Evolutionary conservation across 202 grass and related monocot species (phyloP).

Genomic region (Carex sylvatica): DNA sequence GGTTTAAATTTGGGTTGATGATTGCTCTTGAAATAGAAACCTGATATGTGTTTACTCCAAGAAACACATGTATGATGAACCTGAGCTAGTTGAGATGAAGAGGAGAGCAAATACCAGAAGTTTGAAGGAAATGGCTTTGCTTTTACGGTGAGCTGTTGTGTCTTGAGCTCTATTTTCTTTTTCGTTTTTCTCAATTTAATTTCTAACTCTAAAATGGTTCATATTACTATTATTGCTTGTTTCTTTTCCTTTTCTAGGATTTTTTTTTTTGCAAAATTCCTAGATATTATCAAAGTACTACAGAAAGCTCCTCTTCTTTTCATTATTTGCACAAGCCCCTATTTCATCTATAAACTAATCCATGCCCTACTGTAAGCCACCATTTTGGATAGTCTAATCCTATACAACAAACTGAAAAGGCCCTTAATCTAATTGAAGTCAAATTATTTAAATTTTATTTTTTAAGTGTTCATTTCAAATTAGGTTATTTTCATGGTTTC

Average conservation of each 20-base stretch:
- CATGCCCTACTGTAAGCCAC: background rate
- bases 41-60: slow-evolving; percentile 94
- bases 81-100: slow-evolving; percentile 87
- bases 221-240: background rate
- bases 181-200: background rate
- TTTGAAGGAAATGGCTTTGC: slow-evolving; percentile 98
- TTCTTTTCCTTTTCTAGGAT: background rate
- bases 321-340: background rate
- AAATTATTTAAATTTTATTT: background rate
- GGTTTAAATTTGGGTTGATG: slow-evolving; percentile 13
- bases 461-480: background rate
- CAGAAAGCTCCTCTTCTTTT: background rate
- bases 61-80: slow-evolving; percentile 96
- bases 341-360: background rate
- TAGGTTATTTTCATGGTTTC: background rate
- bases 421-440: background rate
- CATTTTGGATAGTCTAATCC: background rate
- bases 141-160: slow-evolving; percentile 64
- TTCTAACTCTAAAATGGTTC: background rate
- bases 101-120: slow-evolving; percentile 91
- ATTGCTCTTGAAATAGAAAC: slow-evolving; percentile 65
- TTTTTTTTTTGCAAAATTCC: background rate
- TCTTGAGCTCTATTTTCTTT: slow-evolving; percentile 38
- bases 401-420: background rate
- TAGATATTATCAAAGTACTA: background rate